Conservation (phyloP, 2,329 filamentous ascomycete genomes). For the Pseudopithomyces maydicus region DNA sequence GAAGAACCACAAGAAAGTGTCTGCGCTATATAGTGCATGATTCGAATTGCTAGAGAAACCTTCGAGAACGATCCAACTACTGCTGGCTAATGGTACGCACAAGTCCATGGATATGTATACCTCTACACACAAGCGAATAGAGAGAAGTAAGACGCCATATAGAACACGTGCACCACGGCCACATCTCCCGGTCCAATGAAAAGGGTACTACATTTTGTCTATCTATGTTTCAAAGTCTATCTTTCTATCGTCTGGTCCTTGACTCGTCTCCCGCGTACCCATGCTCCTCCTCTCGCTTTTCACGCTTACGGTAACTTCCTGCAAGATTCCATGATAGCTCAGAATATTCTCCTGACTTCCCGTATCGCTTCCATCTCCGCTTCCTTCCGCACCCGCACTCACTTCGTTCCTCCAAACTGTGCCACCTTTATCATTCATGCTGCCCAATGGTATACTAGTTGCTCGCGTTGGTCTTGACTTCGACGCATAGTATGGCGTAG, state of each 20-base stretch:
- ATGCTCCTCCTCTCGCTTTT: not conserved
- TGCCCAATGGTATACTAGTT: not conserved
- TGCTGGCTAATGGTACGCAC: no score
- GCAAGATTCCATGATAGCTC: not conserved
- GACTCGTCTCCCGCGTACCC: not conserved
- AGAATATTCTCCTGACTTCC: constrained; percentile 1
- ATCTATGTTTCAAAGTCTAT: not conserved
- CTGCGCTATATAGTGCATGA: no score
- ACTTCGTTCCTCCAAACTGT: not conserved
- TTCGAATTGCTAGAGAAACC: no score
- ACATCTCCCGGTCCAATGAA: not conserved
- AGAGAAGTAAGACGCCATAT: no score
- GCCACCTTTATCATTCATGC: not conserved
- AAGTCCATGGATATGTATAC: no score
- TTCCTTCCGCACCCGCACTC: not conserved
- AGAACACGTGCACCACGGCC: not conserved
- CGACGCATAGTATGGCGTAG: not conserved
- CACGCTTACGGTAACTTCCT: not conserved
- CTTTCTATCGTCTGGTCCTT: not conserved
- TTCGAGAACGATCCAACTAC: no score
- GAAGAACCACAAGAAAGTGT: no score
- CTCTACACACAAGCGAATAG: no score
- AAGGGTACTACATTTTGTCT: not conserved
- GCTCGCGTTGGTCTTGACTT: not conserved
- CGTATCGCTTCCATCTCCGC: not conserved